Conservation (phyloP, 768 basidiomycete species). For the Termitomyces sp. region DNA sequence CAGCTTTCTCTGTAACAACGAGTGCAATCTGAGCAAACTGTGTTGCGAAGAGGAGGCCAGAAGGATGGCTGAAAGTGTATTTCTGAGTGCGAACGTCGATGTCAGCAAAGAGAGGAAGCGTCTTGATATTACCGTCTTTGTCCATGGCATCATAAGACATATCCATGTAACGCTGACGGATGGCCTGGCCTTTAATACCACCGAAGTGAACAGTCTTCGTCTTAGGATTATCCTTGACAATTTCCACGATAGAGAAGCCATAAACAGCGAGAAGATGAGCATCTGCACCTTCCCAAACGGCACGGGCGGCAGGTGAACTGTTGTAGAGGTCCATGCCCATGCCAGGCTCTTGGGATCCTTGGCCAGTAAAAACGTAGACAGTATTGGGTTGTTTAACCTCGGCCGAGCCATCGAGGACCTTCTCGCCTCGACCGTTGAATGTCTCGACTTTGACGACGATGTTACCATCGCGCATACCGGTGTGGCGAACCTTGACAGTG, state of each 20-base stretch:
- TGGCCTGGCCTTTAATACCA: constrained; percentile 98
- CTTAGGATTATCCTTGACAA: constrained; percentile 98
- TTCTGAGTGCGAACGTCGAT: constrained; percentile 93
- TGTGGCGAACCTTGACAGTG: constrained; percentile 82
- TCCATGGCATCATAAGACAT: constrained; percentile 98
- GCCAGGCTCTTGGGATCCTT: constrained; percentile 95
- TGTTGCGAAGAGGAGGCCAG: constrained; percentile 93
- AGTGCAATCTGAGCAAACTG: constrained; percentile 99
- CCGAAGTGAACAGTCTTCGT: constrained; percentile 98
- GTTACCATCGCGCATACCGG: constrained; percentile 90
- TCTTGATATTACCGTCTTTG: constrained; percentile 94
- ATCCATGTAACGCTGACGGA: constrained; percentile 99
- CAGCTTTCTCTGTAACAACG: constrained; percentile 97
- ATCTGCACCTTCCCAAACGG: constrained; percentile 97
- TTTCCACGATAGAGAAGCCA: constrained; percentile 98
- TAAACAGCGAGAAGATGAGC: constrained; percentile 91
- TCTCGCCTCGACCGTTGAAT: constrained; percentile 80
- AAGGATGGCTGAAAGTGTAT: constrained; percentile 98
- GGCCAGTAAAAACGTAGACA: constrained; percentile 97
- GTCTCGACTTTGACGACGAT: constrained; percentile 91
- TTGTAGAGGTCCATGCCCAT: constrained; percentile 99
- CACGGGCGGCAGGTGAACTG: constrained; percentile 87
- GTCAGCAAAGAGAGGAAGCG: constrained; percentile 92
- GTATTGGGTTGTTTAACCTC: constrained; percentile 92
- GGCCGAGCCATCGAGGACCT: constrained; percentile 88